These are phyloP conservation scores for Annulohypoxylon bovei DNA, from an alignment of 495 filamentous ascomycete species.

Conservation along the genomic window DNA sequence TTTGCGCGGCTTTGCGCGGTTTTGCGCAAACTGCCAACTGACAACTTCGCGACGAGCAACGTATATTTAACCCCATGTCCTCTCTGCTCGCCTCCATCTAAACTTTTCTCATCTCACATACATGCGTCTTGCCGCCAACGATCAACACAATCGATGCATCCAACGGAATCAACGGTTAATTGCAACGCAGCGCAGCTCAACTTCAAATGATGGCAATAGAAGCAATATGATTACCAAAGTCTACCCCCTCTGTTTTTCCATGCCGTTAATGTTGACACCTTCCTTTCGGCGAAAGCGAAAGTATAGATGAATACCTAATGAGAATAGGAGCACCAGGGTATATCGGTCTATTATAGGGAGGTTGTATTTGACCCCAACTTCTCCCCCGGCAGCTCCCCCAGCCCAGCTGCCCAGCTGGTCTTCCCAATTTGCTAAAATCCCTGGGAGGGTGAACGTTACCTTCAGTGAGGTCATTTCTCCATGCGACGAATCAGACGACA, in stretches of 20 bases:
- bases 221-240: not conserved
- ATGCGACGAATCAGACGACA: conserved; percentile 19
- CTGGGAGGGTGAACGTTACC: conserved; percentile 27
- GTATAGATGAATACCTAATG: not conserved
- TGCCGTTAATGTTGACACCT: not conserved
- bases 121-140: not conserved
- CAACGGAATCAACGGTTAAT: not conserved
- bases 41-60: no score
- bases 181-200: not conserved
- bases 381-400: not conserved
- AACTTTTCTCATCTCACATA: not conserved
- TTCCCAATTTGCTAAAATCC: conserved; percentile 15
- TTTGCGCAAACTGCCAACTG: not conserved
- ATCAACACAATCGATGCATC: not conserved
- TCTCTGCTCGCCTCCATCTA: no score
- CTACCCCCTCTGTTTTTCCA: not conserved
- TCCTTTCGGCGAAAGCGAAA: conserved; percentile 14
- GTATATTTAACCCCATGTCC: no score
- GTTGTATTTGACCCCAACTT: conserved; percentile 10
- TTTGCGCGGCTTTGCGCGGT: not conserved
- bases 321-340: conserved; percentile 1
- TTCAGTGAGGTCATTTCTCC: conserved; percentile 31
- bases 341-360: not conserved
- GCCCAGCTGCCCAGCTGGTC: not conserved
- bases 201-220: not conserved